Conservation (phyloP, 2,329 filamentous ascomycete genomes). For the Arthrobotrys sinensis region DNA sequence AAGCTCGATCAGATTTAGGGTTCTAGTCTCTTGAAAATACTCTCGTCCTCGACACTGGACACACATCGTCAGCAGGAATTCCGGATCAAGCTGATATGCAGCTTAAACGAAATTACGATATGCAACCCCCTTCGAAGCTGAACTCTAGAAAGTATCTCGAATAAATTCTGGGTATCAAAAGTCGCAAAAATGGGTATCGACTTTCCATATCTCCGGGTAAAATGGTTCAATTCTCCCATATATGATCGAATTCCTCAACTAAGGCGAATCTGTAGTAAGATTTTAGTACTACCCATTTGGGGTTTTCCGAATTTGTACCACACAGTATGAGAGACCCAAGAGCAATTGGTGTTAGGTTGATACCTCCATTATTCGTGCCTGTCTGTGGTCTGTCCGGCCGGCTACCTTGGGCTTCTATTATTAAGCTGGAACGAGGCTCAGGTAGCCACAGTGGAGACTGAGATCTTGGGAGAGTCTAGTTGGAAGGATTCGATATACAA, state of each 20-base stretch:
- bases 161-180: neutral
- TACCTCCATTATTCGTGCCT: constrained; percentile 7
- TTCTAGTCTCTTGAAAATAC: constrained; percentile 13
- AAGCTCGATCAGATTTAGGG: constrained; percentile 48
- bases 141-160: constrained; percentile 30
- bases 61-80: constrained; percentile 9
- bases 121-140: constrained; percentile 34
- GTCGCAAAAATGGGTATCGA: constrained; percentile 40
- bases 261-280: constrained; percentile 21
- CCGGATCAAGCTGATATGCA: constrained; percentile 43
- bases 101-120: constrained; percentile 55
- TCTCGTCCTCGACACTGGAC: constrained; percentile 9
- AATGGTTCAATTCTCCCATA: constrained; percentile 17
- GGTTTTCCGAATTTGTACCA: constrained; percentile 18
- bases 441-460: constrained; percentile 7
- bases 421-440: constrained; percentile 15
- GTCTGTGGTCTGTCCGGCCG: neutral
- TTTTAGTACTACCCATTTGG: constrained; percentile 29
- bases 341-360: constrained; percentile 2
- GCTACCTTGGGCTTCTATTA: constrained; percentile 12
- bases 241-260: constrained; percentile 12
- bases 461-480: neutral
- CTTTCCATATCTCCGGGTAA: constrained; percentile 52
- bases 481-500: constrained; percentile 1
- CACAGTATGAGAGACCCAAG: neutral